Percentiles rank a stretch among this genome's conserved stretches.
Conservation (phyloP, 2,329 filamentous ascomycete genomes). For the Exserohilum rostratum region DNA sequence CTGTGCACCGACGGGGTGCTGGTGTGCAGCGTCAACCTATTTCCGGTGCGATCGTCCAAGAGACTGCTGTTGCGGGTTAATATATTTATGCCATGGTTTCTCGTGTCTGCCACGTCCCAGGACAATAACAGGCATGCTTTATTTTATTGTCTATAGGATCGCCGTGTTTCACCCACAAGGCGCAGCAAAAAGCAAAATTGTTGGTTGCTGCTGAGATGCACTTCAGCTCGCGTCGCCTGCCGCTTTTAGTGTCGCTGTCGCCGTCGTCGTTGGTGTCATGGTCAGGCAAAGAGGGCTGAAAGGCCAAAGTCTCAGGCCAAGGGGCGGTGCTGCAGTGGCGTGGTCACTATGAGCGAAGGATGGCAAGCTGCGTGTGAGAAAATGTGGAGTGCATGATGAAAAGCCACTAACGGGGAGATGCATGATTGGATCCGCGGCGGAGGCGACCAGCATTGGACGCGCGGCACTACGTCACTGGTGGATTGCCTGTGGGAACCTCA, state of each 20-base stretch:
- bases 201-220: too few species aligned
- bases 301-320: not conserved
- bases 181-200: not conserved
- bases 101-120: too few species aligned
- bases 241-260: too few species aligned
- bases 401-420: not conserved
- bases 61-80: not conserved
- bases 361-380: not conserved
- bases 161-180: not conserved
- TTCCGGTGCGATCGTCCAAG: too few species aligned
- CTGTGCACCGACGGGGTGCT: too few species aligned
- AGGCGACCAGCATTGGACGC: not conserved
- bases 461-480: conserved; percentile 8
- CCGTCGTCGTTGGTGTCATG: too few species aligned
- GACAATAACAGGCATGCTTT: not conserved
- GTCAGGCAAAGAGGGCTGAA: not conserved
- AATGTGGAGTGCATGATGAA: conserved; percentile 5
- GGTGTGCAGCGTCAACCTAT: too few species aligned
- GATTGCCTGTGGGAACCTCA: not conserved
- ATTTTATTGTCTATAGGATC: not conserved
- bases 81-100: not conserved
- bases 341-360: not conserved
- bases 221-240: too few species aligned
- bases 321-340: not conserved
- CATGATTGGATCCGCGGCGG: conserved; percentile 2